These are phyloP conservation scores for Globisporangium parvum DNA, from an alignment of 352 stramenopile genomes.

Conservation along the genomic window DNA sequence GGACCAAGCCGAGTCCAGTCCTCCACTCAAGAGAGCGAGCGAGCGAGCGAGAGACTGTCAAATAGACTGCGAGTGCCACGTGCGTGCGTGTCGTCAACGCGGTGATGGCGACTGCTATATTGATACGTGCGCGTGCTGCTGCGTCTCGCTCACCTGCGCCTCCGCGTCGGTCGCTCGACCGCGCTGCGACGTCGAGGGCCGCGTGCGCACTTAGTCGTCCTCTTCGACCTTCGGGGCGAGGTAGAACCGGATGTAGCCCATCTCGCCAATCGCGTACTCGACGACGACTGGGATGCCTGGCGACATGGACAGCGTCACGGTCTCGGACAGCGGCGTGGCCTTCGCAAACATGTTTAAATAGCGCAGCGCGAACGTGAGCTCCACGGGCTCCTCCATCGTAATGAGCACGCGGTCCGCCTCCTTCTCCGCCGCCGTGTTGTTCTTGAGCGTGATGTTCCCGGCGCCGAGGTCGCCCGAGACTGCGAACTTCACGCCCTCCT, in stretches of 20 bases:
- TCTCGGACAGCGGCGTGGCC: conserved; percentile 93
- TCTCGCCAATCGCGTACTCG: conserved; percentile 98
- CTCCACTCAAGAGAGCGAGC: too few relatives aligned
- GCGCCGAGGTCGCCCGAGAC: conserved; percentile 95
- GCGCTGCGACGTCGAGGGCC: too few relatives aligned
- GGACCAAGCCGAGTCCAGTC: too few relatives aligned
- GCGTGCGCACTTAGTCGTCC: conserved; percentile 72
- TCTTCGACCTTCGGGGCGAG: conserved; percentile 99
- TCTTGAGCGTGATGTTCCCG: conserved; percentile 94
- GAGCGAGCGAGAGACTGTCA: too few relatives aligned
- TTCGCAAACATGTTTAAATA: conserved; percentile 99
- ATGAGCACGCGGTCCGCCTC: conserved; percentile 93
- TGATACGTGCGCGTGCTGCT: background rate
- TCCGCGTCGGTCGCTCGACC: too few relatives aligned
- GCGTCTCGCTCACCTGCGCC: too few relatives aligned
- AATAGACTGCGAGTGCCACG: too few relatives aligned
- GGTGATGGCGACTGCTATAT: background rate
- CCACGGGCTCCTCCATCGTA: conserved; percentile 98
- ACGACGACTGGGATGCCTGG: conserved; percentile 97
- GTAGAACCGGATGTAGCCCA: conserved; percentile 98
- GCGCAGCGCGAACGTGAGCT: conserved; percentile 97
- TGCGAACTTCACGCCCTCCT: conserved; percentile 98
- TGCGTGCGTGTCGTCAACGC: background rate
- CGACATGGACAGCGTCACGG: conserved; percentile 96
- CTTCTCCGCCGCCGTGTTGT: conserved; percentile 85